Conservation (phyloP, 2,329 filamentous ascomycete species). For the Tolypocladium inflatum region DNA sequence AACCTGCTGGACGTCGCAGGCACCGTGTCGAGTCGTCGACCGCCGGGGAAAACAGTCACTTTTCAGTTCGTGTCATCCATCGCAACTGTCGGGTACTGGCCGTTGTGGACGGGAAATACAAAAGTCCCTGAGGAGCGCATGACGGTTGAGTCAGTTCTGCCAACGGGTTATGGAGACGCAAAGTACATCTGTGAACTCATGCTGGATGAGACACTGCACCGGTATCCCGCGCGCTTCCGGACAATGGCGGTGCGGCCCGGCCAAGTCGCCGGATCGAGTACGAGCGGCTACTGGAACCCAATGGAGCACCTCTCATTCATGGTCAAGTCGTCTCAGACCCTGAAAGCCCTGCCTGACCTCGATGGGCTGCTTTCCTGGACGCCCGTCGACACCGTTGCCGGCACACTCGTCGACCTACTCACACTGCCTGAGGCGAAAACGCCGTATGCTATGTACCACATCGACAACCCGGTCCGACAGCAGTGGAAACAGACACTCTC, state of each 20-base stretch:
- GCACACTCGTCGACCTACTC: slow-evolving; percentile 5
- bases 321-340: slow-evolving; percentile 37
- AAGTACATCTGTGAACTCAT: slow-evolving; percentile 41
- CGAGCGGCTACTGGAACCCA: slow-evolving; percentile 44
- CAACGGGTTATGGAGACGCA: slow-evolving; percentile 39
- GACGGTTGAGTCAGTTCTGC: slow-evolving; percentile 26
- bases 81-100: slow-evolving; percentile 22
- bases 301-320: slow-evolving; percentile 40
- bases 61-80: slow-evolving; percentile 34
- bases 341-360: slow-evolving; percentile 30
- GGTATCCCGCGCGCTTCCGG: slow-evolving; percentile 30
- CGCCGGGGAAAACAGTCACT: slow-evolving; percentile 6
- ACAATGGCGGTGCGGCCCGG: slow-evolving; percentile 34
- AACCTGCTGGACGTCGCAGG: slow-evolving; percentile 35
- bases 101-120: slow-evolving; percentile 9
- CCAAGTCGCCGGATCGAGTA: slow-evolving; percentile 41
- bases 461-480: slow-evolving; percentile 12
- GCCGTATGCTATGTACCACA: slow-evolving; percentile 9
- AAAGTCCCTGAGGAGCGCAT: slow-evolving; percentile 34
- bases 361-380: slow-evolving; percentile 32
- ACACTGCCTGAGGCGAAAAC: neutral
- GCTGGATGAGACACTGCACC: slow-evolving; percentile 36
- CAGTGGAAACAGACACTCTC: slow-evolving; percentile 6
- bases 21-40: slow-evolving; percentile 12
- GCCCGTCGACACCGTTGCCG: slow-evolving; percentile 27